Evolutionary conservation across 2,329 filamentous ascomycete genomes (phyloP), one percentile per base, ranked within the genome.

Genomic region (Coniochaeta hoffmannii): DNA sequence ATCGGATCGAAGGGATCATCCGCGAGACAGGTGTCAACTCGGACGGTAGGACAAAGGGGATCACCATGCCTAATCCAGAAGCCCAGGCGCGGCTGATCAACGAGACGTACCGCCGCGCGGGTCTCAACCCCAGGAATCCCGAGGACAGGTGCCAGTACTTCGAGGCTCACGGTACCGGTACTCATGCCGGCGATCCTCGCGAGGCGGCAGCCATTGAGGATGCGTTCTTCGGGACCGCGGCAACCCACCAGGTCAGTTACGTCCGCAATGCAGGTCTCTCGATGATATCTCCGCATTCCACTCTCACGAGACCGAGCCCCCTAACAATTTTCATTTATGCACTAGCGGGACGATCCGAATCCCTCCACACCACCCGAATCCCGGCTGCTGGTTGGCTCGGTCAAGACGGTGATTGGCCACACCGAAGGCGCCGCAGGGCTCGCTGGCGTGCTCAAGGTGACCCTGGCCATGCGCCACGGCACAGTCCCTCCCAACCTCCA

Each of bases 1-100:
- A 76, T 53, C 51, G 57, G 1, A 77, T 81, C 38, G 65, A 73
- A 32, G 73, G 70, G 19, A 63, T 81, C 50, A 73, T 82, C 49
- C 73, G 77, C 4, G 74, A 74, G 44, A 76, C 75, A 0, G 74
- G 70, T 11, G 63, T 73, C 51, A 80, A 79, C 58, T 73, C 73
- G 26, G 80, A 84, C 59, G 81, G 81, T 12, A 67, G 65, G 31
- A 73, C 78, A 59, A 38, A 67, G n/a, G 80, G 80, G 0, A 77
- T 85, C 56, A 83, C 80, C 0, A 73, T 80, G 64, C 82, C 82
- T 0, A 81, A 69, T 53, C 63, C 67, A 1, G 55, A 63, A 2
- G 73, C 77, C 0, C 80, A 82, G 60, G 66, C 70, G 0, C 57
- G 55, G 0, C 62, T 80, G 1, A 80, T 81, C 55, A 65, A 65